These are phyloP conservation scores for Silene vulgaris DNA, from an alignment of 179 eudicot species.

Conservation along the genomic window DNA sequence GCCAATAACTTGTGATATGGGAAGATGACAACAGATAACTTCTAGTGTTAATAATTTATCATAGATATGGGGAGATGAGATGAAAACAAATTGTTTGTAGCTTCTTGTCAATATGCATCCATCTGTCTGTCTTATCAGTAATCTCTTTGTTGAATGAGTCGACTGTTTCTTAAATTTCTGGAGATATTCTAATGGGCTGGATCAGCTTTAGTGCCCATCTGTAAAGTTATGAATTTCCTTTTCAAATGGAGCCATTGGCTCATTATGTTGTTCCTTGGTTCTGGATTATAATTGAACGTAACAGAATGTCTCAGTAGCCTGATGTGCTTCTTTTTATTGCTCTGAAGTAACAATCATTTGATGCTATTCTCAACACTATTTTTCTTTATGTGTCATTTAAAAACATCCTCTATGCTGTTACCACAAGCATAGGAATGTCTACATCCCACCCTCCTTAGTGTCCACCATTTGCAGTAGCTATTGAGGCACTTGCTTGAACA, in stretches of 20 bases:
- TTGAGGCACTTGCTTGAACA: no score
- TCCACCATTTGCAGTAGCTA: no score
- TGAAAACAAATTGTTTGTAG: neutral
- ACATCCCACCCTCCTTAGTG: no score
- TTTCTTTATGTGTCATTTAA: neutral
- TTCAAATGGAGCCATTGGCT: neutral
- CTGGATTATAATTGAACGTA: neutral
- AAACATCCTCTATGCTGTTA: neutral
- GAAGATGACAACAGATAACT: neutral
- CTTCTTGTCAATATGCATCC: neutral
- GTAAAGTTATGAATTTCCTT: neutral
- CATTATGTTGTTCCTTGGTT: neutral
- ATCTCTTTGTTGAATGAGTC: neutral
- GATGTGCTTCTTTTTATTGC: neutral
- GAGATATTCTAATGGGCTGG: neutral
- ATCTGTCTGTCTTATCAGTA: neutral
- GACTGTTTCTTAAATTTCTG: neutral
- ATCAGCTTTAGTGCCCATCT: neutral
- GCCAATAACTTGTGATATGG: neutral
- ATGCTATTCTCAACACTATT: neutral
- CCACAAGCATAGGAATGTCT: neutral
- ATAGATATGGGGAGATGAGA: neutral
- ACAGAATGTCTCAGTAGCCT: neutral
- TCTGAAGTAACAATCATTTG: neutral
- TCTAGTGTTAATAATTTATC: neutral